Percentiles rank a stretch among this genome's conserved stretches.
Evolutionary conservation across 2,329 filamentous ascomycete genomes (phyloP).

Genomic region (Gaeumannomyces sp.): DNA sequence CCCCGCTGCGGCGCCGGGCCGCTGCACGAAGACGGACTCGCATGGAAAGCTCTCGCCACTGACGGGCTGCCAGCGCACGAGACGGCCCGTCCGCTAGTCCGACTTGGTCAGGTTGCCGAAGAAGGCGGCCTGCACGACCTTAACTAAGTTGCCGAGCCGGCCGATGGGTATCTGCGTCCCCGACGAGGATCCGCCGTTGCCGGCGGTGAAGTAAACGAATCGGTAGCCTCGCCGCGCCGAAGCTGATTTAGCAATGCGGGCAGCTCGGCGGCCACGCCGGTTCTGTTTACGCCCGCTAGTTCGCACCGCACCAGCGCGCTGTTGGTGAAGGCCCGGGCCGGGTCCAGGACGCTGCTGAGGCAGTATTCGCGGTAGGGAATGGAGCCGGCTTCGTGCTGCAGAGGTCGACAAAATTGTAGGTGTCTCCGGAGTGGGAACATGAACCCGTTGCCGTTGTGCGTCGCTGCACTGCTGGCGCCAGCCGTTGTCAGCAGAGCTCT

Average conservation of each 20-base stretch:
- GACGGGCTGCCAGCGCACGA: constrained; percentile 14
- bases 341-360: constrained; percentile 19
- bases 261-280: constrained; percentile 14
- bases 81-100: constrained; percentile 16
- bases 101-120: constrained; percentile 16
- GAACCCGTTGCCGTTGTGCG: too few relatives aligned
- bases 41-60: constrained; percentile 23
- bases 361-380: constrained; percentile 21
- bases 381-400: constrained; percentile 13
- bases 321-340: neutral
- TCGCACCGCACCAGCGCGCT: constrained; percentile 14
- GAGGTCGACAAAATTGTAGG: constrained; percentile 16
- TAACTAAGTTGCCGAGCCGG: neutral
- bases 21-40: constrained; percentile 16
- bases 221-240: constrained; percentile 14
- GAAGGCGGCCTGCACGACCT: constrained; percentile 10
- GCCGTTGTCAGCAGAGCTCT: too few relatives aligned
- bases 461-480: too few relatives aligned
- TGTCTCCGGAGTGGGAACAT: neutral
- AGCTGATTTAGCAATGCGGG: constrained; percentile 16
- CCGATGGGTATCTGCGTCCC: constrained; percentile 16
- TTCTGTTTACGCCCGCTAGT: constrained; percentile 10
- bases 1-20: constrained; percentile 15
- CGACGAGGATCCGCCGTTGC: constrained; percentile 13
- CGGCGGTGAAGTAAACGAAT: constrained; percentile 16